Conservation (phyloP, 1,139 yeast genomes). For the Saccharomyces hybrid region DNA sequence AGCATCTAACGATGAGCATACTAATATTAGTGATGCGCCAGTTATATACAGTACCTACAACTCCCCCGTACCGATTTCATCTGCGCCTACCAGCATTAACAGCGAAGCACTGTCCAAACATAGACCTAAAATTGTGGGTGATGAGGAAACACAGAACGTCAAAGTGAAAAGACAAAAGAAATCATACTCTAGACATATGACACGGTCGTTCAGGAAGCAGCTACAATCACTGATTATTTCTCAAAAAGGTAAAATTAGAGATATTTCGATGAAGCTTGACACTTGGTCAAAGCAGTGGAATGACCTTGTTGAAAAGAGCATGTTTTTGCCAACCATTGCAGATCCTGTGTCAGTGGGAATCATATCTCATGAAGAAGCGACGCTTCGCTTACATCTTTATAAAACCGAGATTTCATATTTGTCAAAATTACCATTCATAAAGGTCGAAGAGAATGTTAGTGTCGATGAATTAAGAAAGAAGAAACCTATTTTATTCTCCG, state of each 20-base stretch:
- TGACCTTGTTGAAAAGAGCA: constrained; percentile 18
- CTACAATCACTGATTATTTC: constrained; percentile 20
- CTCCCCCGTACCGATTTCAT: not conserved
- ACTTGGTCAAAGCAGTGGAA: constrained; percentile 24
- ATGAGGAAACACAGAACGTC: not conserved
- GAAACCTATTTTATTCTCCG: constrained; percentile 55
- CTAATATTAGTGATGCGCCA: not conserved
- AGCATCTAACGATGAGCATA: not conserved
- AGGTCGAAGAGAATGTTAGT: constrained; percentile 39
- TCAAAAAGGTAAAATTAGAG: constrained; percentile 23
- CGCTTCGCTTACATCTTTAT: constrained; percentile 40
- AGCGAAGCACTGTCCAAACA: not conserved
- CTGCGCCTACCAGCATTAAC: not conserved
- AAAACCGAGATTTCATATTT: constrained; percentile 35
- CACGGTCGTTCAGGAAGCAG: constrained; percentile 21
- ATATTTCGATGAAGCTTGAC: constrained; percentile 17
- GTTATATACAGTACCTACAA: not conserved
- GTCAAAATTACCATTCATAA: constrained; percentile 46
- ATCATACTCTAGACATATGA: constrained; percentile 12
- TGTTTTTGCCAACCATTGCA: constrained; percentile 15
- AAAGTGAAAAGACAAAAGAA: constrained; percentile 26
- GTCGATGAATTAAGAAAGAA: constrained; percentile 43
- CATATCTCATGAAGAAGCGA: constrained; percentile 45
- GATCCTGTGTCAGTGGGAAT: constrained; percentile 46
- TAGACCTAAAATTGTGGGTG: not conserved